Percentiles rank a stretch among this genome's conserved stretches.
phyloP scores from a whole-genome alignment of 164 flowering plant genomes.

The Piper betle region DNA sequence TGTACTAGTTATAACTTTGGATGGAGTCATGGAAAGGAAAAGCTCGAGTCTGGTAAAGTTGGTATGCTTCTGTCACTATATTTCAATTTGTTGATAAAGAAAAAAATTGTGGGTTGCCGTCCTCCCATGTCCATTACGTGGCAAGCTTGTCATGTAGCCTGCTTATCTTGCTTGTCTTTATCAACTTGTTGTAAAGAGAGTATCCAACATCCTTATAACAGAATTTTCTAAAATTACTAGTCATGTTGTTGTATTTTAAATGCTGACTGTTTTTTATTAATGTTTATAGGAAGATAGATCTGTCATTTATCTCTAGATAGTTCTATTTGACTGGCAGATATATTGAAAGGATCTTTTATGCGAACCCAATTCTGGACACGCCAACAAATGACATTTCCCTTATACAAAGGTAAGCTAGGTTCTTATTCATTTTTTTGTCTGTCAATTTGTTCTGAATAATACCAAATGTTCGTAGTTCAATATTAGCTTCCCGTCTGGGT shows the following conservation, averaged over 20 bases:
- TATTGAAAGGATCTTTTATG: slow-evolving; percentile 88
- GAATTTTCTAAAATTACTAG: no score
- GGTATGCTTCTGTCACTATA: slow-evolving; percentile 27
- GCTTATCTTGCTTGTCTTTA: no score
- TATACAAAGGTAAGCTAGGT: slow-evolving; percentile 41
- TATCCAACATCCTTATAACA: no score
- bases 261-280: no score
- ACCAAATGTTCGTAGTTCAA: background rate
- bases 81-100: no score
- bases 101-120: background rate
- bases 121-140: no score
- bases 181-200: no score
- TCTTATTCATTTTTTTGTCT: background rate
- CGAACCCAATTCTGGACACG: slow-evolving; percentile 72
- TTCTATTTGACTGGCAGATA: slow-evolving; percentile 32
- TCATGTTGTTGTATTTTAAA: no score
- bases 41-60: slow-evolving; percentile 90
- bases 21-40: slow-evolving; percentile 98
- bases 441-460: no score
- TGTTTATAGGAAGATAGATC: no score
- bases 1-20: slow-evolving; percentile 73
- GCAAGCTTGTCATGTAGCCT: no score
- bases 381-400: slow-evolving; percentile 62
- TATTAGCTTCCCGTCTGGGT: background rate
- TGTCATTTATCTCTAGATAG: no score